Evolutionary conservation across 2,329 filamentous ascomycete species (phyloP), one percentile per base, ranked within the genome.

Genomic region (Colletotrichum phormii): DNA sequence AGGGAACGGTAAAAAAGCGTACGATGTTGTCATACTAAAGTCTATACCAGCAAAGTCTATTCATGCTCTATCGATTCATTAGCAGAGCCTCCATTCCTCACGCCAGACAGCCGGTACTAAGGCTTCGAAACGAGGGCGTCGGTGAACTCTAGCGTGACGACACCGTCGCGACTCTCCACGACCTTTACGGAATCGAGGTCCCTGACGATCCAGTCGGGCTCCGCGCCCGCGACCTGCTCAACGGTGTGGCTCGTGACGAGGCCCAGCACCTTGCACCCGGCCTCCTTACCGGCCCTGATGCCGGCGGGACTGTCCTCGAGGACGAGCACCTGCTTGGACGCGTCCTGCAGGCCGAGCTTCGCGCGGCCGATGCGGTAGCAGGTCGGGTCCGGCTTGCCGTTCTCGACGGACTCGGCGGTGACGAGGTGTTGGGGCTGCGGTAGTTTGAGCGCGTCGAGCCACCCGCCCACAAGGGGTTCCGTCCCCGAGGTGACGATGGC

Each of bases 261-360:
- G n/a, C 92, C 95, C 58, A 97, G 84, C 13, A 98, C 95, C 79
- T 89, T 92, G 85, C 93, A 98, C 2, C 95, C 95, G 11, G 95
- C 95, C 0, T 90, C 94, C 83, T 95, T 97, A 61, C 95, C 95
- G 33, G 95, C 91, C 75, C 85, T 87, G 79, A 98, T 94, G 5
- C 95, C 95, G 8, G 95, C 94, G 5, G 95, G 95, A 68, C 94
- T 94, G 84, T 98, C 95, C 84, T 98, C 95, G 49, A 98, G 84
- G 61, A 98, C 95, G 67, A 98, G 86, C 55, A 96, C 83, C 37
- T 84, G 82, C 66, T 83, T 87, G 33, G 84, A 82, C 15, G 80
- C 79, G 42, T 84, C 85, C 24, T 86, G 80, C 24, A 91, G 81
- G 0, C 86, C 87, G 18, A 95, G 86, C 74, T 88, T 88, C 76